Conservation (phyloP, 225 moss, liverwort and hornwort genomes). For the Straminergon stramineum region DNA sequence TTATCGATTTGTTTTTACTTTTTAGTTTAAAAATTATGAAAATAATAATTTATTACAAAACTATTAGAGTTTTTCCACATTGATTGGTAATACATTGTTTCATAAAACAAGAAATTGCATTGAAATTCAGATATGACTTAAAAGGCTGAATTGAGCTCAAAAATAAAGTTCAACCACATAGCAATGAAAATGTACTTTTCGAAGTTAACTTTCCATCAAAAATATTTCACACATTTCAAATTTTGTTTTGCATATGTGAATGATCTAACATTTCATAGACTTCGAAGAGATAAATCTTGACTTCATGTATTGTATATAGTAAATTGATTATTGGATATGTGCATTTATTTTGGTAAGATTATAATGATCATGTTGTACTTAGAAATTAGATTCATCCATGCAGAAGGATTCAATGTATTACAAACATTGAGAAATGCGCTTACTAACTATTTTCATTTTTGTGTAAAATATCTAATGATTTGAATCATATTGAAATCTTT, state of each 20-base stretch:
- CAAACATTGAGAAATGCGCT: not conserved
- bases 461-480: not conserved
- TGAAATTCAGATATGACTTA: not conserved
- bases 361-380: not conserved
- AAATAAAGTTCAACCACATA: fast-evolving
- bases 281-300: not conserved
- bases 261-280: not conserved
- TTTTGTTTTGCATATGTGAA: not conserved
- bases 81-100: not conserved
- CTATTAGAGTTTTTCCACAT: not conserved
- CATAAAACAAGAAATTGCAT: not conserved
- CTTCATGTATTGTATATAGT: not conserved
- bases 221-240: not conserved
- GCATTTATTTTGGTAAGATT: not conserved
- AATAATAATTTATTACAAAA: not conserved
- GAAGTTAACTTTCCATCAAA: not conserved
- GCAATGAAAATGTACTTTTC: not conserved
- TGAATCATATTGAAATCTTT: not conserved
- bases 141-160: not conserved
- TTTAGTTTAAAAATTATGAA: not conserved
- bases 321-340: not conserved
- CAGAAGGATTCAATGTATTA: not conserved
- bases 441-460: not conserved
- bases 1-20: fast-evolving
- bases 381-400: not conserved